Percentiles rank a stretch among this genome's conserved stretches.
Evolutionary conservation across 257 asterid genomes (phyloP).

Genomic region (Fraxinus anomala): DNA sequence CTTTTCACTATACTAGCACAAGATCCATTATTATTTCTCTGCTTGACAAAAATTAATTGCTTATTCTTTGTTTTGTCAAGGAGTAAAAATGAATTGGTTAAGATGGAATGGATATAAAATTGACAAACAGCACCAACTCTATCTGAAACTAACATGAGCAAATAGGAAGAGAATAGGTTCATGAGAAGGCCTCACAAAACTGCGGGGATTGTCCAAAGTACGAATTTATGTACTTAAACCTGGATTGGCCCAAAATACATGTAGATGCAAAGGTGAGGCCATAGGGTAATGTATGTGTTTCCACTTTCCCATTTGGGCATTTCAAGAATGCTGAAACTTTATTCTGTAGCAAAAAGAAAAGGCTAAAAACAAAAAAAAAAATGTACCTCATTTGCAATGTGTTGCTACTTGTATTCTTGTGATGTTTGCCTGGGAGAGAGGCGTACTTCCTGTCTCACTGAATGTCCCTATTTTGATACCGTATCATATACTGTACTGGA

Average conservation of each 20-base stretch:
- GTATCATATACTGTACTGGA: neutral
- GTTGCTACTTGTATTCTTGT: neutral
- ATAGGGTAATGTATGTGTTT: neutral
- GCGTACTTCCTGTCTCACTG: neutral
- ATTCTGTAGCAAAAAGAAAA: neutral
- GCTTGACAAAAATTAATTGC: neutral
- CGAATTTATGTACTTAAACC: neutral
- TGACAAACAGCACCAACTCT: neutral
- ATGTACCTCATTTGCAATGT: neutral
- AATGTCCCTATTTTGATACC: neutral
- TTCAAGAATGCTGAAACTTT: neutral
- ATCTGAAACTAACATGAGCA: neutral
- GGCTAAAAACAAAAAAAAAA: neutral
- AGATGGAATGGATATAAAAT: neutral
- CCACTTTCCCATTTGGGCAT: neutral
- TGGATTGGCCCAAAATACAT: neutral
- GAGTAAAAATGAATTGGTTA: neutral
- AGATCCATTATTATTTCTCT: neutral
- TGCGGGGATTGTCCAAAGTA: too few relatives aligned
- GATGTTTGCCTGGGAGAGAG: neutral
- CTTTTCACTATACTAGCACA: slow-evolving; percentile 8
- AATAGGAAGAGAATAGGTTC: neutral
- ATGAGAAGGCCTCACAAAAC: neutral
- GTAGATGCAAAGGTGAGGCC: neutral
- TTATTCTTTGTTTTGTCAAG: neutral